Conservation (phyloP, 257 asterid species). For the Solanum bulbocastanum region DNA sequence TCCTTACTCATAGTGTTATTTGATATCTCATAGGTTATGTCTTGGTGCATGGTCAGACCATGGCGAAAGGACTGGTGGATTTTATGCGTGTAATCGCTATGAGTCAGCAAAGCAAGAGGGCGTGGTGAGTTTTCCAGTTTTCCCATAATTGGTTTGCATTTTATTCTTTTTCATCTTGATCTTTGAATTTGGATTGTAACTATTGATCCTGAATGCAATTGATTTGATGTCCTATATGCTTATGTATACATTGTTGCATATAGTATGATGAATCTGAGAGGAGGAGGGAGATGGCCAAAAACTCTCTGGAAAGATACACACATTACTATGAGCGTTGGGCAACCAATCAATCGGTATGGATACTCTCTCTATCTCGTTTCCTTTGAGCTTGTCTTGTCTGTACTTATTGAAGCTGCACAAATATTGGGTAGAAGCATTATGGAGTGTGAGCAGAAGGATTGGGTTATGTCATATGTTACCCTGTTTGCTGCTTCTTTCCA, state of each 20-base stretch:
- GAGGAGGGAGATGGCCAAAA: conserved; percentile 99
- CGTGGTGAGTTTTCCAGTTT: conserved; percentile 38
- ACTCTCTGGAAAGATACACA: conserved; percentile 98
- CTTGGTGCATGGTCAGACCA: conserved; percentile 97
- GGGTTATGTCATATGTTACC: background rate
- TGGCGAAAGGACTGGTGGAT: conserved; percentile 99
- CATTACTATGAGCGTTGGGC: conserved; percentile 99
- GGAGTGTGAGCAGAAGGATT: background rate
- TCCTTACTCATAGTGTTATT: background rate
- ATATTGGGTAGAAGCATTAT: background rate
- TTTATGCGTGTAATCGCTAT: conserved; percentile 96
- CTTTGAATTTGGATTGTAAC: background rate
- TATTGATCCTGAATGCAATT: background rate
- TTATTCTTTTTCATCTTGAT: background rate
- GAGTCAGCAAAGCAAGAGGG: conserved; percentile 99
- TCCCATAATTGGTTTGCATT: background rate
- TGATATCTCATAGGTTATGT: conserved; percentile 55
- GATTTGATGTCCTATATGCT: background rate
- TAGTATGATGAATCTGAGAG: conserved; percentile 96
- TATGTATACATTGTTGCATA: conserved; percentile 3
- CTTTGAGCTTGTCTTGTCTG: background rate
- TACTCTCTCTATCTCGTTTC: background rate
- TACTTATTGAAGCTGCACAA: background rate
- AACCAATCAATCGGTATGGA: conserved; percentile 87
- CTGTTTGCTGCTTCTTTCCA: background rate